These are phyloP conservation scores for Chalaropsis thielavioides DNA, from an alignment of 2,329 filamentous ascomycete genomes.

Conservation along the genomic window DNA sequence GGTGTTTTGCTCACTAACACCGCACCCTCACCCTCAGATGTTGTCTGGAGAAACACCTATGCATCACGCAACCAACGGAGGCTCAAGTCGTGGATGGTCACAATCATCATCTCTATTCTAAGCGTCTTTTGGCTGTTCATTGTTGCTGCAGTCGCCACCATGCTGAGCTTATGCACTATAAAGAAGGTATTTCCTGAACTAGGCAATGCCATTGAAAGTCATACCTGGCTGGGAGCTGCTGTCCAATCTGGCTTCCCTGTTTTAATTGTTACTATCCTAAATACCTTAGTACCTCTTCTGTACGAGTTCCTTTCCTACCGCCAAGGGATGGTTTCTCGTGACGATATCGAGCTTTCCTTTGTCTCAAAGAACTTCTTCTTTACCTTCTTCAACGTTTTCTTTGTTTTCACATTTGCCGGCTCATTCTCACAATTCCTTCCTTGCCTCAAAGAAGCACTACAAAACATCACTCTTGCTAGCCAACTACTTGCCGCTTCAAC, in stretches of 20 bases:
- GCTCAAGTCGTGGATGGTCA: constrained; percentile 69
- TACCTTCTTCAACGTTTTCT: constrained; percentile 96
- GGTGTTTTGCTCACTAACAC: constrained; percentile 71
- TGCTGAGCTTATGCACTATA: constrained; percentile 72
- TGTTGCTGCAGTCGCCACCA: constrained; percentile 61
- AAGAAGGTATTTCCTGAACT: constrained; percentile 55
- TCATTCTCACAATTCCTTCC: constrained; percentile 64
- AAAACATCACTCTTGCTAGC: constrained; percentile 67
- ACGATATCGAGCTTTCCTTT: constrained; percentile 83
- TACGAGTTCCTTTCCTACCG: constrained; percentile 85
- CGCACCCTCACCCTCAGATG: constrained; percentile 76
- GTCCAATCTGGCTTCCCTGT: constrained; percentile 83
- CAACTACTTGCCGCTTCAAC: constrained; percentile 62
- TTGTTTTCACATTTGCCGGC: constrained; percentile 80
- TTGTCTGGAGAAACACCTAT: constrained; percentile 95
- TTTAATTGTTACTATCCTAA: constrained; percentile 69
- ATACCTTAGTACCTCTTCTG: constrained; percentile 78
- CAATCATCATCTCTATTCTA: constrained; percentile 64
- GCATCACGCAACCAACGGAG: constrained; percentile 58
- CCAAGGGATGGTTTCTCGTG: constrained; percentile 90
- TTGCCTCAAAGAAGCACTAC: constrained; percentile 57
- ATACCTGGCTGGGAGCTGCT: constrained; percentile 58
- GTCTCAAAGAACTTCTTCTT: constrained; percentile 99
- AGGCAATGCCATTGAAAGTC: constrained; percentile 49
- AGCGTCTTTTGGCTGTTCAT: constrained; percentile 81